Evolutionary conservation across 441 rosid species (phyloP), one percentile per base, ranked within the genome.

Genomic region (Sinapis alba): DNA sequence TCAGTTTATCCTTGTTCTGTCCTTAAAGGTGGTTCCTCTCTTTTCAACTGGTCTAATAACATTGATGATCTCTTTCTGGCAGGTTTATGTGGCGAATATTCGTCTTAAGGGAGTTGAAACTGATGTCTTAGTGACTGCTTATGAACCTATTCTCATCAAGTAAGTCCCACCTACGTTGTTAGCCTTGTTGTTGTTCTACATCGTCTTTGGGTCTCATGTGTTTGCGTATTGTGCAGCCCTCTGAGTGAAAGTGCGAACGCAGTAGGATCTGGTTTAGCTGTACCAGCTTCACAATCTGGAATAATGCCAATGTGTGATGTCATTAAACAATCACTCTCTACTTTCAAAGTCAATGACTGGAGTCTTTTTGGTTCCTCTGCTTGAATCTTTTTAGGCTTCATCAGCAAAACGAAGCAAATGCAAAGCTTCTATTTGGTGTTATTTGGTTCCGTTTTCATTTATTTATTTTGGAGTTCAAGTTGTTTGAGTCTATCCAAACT

Each of bases 281-380:
- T 76, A 30, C 89, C 97, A 18, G 96, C 96, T 11, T 26, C 80
- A 67, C 87, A 84, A 66, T 84, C 86, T 71, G 96, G 97, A 69
- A 47, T 69, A 24, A 69, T 87, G 82, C 90, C 92, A 8, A 78
- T 92, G 93, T 72, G 83, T 12, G 96, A 92, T 63, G 86, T 88
- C 74, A 87, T 90, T 74, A 87, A 85, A 62, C 87, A 81, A 53
- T 93, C 90, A 7, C 86, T 84, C 71, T 86, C 92, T 5, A 83
- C 77, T 79, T 90, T 92, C 86, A 88, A 83, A 81, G 90, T 92
- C 56, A 66, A 87, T 62, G 86, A 90, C 74, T 90, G 97, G 97
- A 83, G 80, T 81, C 92, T 94, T 74, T 94, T 94, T 28, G 59
- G 80, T 59, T 71, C 79, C 7, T 66, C 77, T 5, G 77, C 69